Percentiles rank a stretch among this genome's conserved stretches.
Evolutionary conservation across 208 protist species (phyloP).

Genomic region (Acanthamoeba royreba): DNA sequence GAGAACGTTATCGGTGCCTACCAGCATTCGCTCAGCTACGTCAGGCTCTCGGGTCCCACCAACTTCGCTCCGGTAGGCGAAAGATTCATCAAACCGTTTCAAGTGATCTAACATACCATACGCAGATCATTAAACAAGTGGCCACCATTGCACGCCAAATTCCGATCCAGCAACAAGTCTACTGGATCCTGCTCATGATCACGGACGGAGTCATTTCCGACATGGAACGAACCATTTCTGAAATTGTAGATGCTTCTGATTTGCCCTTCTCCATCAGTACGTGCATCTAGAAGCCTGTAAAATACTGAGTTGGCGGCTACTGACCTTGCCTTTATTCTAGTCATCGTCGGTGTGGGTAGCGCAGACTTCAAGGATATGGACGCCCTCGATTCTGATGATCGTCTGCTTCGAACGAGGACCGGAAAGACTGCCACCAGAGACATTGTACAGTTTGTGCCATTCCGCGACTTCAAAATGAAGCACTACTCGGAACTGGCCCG

Average conservation of each 20-base stretch:
- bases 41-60: conserved; percentile 78
- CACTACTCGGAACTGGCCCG: conserved; percentile 54
- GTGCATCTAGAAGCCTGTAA: neutral
- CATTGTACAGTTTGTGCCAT: conserved; percentile 83
- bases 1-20: conserved; percentile 77
- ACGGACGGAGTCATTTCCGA: conserved; percentile 11
- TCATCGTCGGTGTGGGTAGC: conserved; percentile 32
- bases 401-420: neutral
- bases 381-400: neutral
- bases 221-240: neutral
- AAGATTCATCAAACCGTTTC: neutral
- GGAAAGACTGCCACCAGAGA: conserved; percentile 55
- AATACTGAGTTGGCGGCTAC: neutral
- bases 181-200: conserved; percentile 1
- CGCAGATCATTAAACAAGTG: conserved; percentile 56
- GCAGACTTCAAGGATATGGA: conserved; percentile 48
- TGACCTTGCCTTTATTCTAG: neutral
- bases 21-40: conserved; percentile 50
- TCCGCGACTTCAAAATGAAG: conserved; percentile 67
- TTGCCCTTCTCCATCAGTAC: neutral
- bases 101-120: neutral
- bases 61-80: conserved; percentile 71
- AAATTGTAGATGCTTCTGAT: neutral
- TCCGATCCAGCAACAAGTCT: neutral
- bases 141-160: conserved; percentile 14